Base-by-base conservation (phyloP, 2,329 filamentous ascomycete species). In the Acephala macrosclerotiorum region DNA sequence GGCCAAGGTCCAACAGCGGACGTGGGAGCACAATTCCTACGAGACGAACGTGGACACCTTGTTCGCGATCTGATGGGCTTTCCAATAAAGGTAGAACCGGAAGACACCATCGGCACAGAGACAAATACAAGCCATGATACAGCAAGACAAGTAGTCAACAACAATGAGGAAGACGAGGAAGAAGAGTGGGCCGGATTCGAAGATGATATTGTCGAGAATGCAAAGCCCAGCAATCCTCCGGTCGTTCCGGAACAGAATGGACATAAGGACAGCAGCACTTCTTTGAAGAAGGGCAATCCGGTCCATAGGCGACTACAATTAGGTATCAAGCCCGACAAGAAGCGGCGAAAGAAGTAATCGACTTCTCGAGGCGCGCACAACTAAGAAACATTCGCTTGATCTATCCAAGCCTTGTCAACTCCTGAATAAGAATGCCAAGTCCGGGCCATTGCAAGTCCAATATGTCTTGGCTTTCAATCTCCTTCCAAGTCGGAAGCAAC, bases 41-140 rank as follows among this genome's bases (percentile, higher is more conserved):
- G 86, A 68, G 87, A 86, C 71, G 82, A 84, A 33, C 80, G 83
- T 57, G 87, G 88, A 0, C 81, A 79, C 68, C 80, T 88, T 58
- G 80, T 82, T 2, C 76, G 79, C 68, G 79, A 83, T 66, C 56
- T 77, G 64, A 74, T 76, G 69, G 79, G 78, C 20, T 79, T 77
- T 77, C 79, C 78, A 9, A 71, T 80, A 6, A 67, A 79, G 62
- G 78, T 58, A 11, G 20, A n/a, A 14, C 16, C 53, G 22, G 67
- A 73, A 22, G 61, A 66, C 18, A 33, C 5, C 25, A 53, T 14
- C 18, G 14, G 11, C 14, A 35, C 68, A 20, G 67, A 64, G 33
- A 63, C 57, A 20, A 63, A 66, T 20, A 47, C 56, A 12, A 33
- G 56, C 25, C 59, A 60, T n/a, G 66, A 68, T 18, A 53, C 61